Conservation (phyloP, 768 basidiomycete species). For the Roridomyces roridus region DNA sequence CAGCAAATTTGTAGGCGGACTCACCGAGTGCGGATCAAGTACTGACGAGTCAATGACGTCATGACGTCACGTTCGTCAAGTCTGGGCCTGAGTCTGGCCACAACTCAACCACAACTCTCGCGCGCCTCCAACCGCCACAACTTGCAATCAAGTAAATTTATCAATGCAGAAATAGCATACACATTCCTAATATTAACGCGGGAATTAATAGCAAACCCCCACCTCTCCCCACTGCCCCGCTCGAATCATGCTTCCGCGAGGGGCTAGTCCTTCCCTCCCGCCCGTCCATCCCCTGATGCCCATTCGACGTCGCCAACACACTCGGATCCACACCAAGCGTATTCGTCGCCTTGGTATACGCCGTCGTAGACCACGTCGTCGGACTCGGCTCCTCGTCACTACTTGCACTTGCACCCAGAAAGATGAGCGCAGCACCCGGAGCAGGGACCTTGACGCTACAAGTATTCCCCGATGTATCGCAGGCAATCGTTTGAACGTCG, state of each 20-base stretch:
- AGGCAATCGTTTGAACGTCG: conserved; percentile 25
- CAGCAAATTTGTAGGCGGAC: too few species aligned
- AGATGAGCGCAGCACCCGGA: conserved; percentile 34
- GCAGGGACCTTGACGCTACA: conserved; percentile 34
- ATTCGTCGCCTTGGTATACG: conserved; percentile 32
- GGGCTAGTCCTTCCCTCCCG: conserved; percentile 33
- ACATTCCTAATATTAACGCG: too few species aligned
- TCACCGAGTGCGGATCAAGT: too few species aligned
- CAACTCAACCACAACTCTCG: too few species aligned
- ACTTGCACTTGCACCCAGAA: conserved; percentile 19
- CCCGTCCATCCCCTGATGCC: conserved; percentile 32
- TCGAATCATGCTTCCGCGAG: conserved; percentile 7
- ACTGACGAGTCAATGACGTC: too few species aligned
- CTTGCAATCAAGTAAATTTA: too few species aligned
- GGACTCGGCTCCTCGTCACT: conserved; percentile 19
- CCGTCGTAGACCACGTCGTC: conserved; percentile 37
- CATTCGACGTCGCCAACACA: conserved; percentile 47
- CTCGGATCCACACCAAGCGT: conserved; percentile 41
- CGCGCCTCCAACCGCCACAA: too few species aligned
- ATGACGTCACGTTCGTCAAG: too few species aligned
- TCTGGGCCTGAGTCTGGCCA: too few species aligned
- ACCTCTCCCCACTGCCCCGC: too few species aligned
- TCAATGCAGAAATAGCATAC: too few species aligned
- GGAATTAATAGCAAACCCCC: too few species aligned
- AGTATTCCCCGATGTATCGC: conserved; percentile 22